Evolutionary conservation across 208 protist species (phyloP).

Genomic region (Tritrichomonas musculus): DNA sequence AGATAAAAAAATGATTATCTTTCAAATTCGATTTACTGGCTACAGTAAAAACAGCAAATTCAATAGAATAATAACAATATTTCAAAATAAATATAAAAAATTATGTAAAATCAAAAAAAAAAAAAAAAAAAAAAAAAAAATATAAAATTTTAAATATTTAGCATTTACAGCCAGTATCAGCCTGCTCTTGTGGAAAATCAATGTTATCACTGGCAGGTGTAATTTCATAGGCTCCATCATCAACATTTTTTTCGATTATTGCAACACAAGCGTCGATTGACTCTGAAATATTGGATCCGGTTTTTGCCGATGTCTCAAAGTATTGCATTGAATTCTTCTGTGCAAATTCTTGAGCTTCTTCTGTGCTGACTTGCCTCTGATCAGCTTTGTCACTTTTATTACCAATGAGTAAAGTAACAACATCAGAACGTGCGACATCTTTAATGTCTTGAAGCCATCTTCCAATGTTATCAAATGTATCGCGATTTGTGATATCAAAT

Average conservation of each 20-base stretch:
- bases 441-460: slow-evolving; percentile 11
- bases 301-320: slow-evolving; percentile 30
- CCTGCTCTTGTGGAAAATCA: background rate
- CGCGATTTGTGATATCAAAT: slow-evolving; percentile 10
- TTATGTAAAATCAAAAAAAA: no score
- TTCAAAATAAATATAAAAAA: no score
- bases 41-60: no score
- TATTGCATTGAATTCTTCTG: slow-evolving; percentile 23
- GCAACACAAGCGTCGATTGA: background rate
- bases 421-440: background rate
- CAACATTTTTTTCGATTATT: background rate
- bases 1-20: no score
- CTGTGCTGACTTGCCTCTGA: background rate
- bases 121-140: no score
- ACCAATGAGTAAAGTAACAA: background rate
- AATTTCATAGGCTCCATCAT: background rate
- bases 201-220: background rate
- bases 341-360: slow-evolving; percentile 6
- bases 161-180: background rate
- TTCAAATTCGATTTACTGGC: no score
- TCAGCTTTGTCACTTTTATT: background rate
- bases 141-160: no score
- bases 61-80: no score
- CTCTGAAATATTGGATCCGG: background rate
- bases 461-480: slow-evolving; percentile 23